Base-by-base conservation (phyloP, 225 moss, liverwort and hornwort genomes). In the Rhytidiadelphus loreus region DNA sequence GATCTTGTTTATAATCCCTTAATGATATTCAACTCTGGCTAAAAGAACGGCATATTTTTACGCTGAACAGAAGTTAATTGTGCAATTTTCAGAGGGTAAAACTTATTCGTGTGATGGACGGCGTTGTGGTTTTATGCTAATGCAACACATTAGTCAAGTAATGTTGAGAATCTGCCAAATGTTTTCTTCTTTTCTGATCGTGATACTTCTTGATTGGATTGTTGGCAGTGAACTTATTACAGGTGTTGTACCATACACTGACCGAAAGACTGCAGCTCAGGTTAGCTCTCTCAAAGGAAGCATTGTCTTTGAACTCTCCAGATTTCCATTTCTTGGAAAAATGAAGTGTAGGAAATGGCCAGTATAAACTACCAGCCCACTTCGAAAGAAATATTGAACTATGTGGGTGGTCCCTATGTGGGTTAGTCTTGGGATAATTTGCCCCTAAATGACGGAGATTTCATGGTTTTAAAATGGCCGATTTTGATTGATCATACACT, bases 171-270 rank as follows among this genome's bases (percentile, higher is more conserved):
- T 59, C 33, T 80, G 57, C n/a, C 41, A 35, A 83, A 13, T 83
- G 33, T 60, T 76, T 8, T 21, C n/a, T 9, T 88, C 43, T 53
- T 52, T 53, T 89, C 87, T 79, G 77, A 77, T 75, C 52, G 60
- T 81, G 57, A 77, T 79, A 80, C 41, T 46, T 77, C 32, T 65
- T 87, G 87, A 90, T 89, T 90, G 89, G 89, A 79, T 68, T 91
- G 81, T 78, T 90, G 92, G 86, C 94, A 95, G 95, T 92, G 95
- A 95, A 92, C 92, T 95, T 80, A 88, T 94, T 77, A 95, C 95
- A 93, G 94, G 95, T 85, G 93, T 95, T 90, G 93, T 95, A 77
- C 95, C 95, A 17, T 95, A 94, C 86, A 95, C 94, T 87, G 94
- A 95, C 84, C 91, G 93, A 70, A 95, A 94, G 86, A 93, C 95